phyloP scores from a whole-genome alignment of 768 basidiomycete species.

The Phylloporus sp. region DNA sequence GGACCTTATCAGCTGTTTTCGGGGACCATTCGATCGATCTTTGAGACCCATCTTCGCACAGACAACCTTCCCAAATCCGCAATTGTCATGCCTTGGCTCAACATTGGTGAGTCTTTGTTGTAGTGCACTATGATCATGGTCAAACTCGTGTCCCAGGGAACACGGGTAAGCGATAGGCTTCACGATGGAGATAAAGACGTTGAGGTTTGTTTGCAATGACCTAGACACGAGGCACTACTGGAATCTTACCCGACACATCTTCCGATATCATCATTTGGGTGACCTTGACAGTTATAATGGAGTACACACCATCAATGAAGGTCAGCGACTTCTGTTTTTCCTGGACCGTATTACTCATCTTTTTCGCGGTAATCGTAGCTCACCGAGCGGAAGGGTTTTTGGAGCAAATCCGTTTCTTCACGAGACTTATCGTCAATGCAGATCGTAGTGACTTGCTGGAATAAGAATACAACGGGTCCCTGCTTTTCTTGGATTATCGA shows the following conservation, averaged over 20 bases:
- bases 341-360: background rate
- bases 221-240: conserved; percentile 44
- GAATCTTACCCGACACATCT: conserved; percentile 44
- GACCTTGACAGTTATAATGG: conserved; percentile 32
- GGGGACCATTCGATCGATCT: conserved; percentile 41
- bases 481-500: no score
- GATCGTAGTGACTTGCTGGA: background rate
- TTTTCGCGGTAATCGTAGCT: background rate
- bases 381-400: background rate
- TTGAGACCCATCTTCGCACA: conserved; percentile 31
- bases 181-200: conserved; percentile 12
- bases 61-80: conserved; percentile 18
- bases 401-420: background rate
- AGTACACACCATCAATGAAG: conserved; percentile 27
- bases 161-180: conserved; percentile 17
- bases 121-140: background rate
- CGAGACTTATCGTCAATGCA: background rate
- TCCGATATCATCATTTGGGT: conserved; percentile 40
- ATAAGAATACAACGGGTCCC: no score
- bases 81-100: conserved; percentile 38
- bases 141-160: conserved; percentile 16
- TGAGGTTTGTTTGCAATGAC: conserved; percentile 9
- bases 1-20: conserved; percentile 39
- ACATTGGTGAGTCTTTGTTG: conserved; percentile 7
- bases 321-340: background rate